phyloP scores from a whole-genome alignment of 495 filamentous ascomycete species.

The Trichoderma asperelloides region DNA sequence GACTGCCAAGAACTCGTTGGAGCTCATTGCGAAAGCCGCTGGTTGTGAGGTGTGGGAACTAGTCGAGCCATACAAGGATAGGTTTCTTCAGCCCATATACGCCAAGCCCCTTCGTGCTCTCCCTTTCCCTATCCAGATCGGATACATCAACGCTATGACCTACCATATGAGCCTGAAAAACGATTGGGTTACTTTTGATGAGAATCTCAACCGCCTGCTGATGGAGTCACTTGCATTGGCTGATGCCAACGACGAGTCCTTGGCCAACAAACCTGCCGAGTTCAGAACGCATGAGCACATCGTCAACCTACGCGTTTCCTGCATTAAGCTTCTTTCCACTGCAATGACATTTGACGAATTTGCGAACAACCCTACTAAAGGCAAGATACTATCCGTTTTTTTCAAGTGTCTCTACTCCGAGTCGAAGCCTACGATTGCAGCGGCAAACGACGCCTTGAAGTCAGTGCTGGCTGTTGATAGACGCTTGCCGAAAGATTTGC shows the following conservation, averaged over 20 bases:
- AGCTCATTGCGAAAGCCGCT: conserved; percentile 67
- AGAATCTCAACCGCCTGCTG: conserved; percentile 77
- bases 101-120: conserved; percentile 88
- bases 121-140: conserved; percentile 88
- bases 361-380: conserved; percentile 64
- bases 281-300: conserved; percentile 87
- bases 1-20: conserved; percentile 69
- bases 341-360: conserved; percentile 91
- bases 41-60: conserved; percentile 75
- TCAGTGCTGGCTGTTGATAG: conserved; percentile 78
- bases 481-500: conserved; percentile 88
- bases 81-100: conserved; percentile 78
- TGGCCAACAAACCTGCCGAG: conserved; percentile 77
- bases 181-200: conserved; percentile 82
- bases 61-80: conserved; percentile 76
- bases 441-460: conserved; percentile 79
- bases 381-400: conserved; percentile 86
- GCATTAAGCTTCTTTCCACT: conserved; percentile 83
- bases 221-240: conserved; percentile 87
- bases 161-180: conserved; percentile 82
- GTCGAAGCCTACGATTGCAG: conserved; percentile 83
- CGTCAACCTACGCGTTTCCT: conserved; percentile 84
- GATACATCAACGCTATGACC: conserved; percentile 93
- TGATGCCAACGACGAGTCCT: conserved; percentile 83
- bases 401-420: conserved; percentile 95